These are phyloP conservation scores for Yarrowia keelungensis DNA, from an alignment of 805 yeast genomes.

Conservation along the genomic window DNA sequence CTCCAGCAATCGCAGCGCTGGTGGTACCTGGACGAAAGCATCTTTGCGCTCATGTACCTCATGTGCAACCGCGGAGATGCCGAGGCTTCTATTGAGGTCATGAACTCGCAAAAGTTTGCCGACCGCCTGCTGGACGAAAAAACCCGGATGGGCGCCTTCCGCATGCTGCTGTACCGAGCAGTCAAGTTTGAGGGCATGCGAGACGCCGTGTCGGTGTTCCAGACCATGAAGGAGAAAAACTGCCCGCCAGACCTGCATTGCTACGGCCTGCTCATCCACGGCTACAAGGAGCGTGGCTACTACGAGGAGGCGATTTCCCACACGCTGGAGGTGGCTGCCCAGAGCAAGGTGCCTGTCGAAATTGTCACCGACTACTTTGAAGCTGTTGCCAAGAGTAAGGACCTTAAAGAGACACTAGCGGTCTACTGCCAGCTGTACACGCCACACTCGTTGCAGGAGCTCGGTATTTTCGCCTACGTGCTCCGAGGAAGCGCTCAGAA, in stretches of 20 bases:
- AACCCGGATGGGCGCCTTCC: conserved; percentile 4
- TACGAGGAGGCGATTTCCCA: conserved; percentile 22
- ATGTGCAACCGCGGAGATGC: conserved; percentile 35
- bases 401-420: conserved; percentile 1
- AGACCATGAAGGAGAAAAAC: conserved; percentile 22
- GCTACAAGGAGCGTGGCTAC: conserved; percentile 37
- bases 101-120: conserved; percentile 23
- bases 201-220: conserved; percentile 13
- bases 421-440: conserved; percentile 19
- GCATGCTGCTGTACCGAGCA: conserved; percentile 35
- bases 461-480: conserved; percentile 29
- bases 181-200: conserved; percentile 38
- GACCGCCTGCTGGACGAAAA: conserved; percentile 4
- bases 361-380: conserved; percentile 34
- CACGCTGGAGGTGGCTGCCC: conserved; percentile 12
- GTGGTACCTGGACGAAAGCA: conserved; percentile 33
- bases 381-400: conserved; percentile 14
- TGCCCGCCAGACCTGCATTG: conserved; percentile 6
- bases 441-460: conserved; percentile 2
- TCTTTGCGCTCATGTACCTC: conserved; percentile 19
- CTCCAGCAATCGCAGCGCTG: conserved; percentile 21
- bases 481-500: conserved; percentile 20
- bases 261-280: conserved; percentile 31
- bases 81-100: conserved; percentile 34
- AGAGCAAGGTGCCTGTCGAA: background rate